Evolutionary conservation across 108 stramenopile genomes (phyloP).

Genomic region (Skeletonema costatum): DNA sequence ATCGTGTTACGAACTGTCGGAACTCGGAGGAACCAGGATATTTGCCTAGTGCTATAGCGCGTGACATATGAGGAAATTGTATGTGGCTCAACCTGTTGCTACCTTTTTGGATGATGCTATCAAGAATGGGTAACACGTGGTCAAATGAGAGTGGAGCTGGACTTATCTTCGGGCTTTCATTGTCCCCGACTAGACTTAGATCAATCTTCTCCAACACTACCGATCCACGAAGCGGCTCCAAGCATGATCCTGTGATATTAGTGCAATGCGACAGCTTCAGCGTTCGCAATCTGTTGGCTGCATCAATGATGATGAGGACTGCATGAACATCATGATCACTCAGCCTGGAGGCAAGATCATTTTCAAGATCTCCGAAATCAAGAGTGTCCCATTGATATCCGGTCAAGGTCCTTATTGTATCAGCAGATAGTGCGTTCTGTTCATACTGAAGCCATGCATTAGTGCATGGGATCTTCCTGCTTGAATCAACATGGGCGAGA

Average conservation of each 20-base stretch:
- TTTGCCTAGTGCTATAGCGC: background rate
- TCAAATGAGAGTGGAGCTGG: background rate
- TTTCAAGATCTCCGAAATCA: slow-evolving; percentile 17
- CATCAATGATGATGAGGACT: slow-evolving; percentile 5
- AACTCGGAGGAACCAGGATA: background rate
- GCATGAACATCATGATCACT: slow-evolving; percentile 2
- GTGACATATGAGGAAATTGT: background rate
- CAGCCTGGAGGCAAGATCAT: background rate
- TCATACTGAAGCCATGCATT: background rate
- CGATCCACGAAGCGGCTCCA: slow-evolving; percentile 31
- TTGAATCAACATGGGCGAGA: background rate
- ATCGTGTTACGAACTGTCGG: background rate
- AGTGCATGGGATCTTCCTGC: background rate
- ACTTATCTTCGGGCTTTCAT: background rate
- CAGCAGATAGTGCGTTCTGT: background rate
- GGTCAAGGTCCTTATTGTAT: background rate
- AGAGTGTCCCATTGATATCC: background rate
- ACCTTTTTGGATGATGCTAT: background rate
- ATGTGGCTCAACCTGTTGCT: background rate
- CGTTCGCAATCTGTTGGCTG: background rate
- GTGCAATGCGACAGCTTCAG: slow-evolving; percentile 4
- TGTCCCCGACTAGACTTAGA: slow-evolving; percentile 5
- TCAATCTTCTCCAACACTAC: slow-evolving; percentile 14
- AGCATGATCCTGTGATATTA: slow-evolving; percentile 10
- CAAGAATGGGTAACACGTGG: background rate